Conservation (phyloP, 23 red algal species). For the Gracilaria vermiculophylla region DNA sequence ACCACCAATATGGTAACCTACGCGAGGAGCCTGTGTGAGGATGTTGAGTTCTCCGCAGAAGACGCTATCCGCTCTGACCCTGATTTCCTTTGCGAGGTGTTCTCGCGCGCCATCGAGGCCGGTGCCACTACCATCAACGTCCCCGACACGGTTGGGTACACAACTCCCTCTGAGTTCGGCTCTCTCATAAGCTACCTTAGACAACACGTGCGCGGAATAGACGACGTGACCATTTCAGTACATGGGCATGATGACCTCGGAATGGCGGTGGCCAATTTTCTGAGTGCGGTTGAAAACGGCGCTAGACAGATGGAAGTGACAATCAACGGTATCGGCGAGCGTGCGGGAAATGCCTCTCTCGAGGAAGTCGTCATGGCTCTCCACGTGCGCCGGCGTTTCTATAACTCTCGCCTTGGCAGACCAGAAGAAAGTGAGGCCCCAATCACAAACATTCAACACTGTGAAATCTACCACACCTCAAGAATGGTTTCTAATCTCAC, state of each 20-base stretch:
- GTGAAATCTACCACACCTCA: slow-evolving; percentile 89
- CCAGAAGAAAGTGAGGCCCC: slow-evolving; percentile 32
- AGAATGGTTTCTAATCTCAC: slow-evolving; percentile 96
- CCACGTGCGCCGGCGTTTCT: slow-evolving; percentile 87
- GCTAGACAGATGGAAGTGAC: slow-evolving; percentile 97
- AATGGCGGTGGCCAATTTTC: slow-evolving; percentile 98
- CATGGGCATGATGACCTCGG: slow-evolving; percentile 99
- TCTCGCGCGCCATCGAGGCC: slow-evolving; percentile 81
- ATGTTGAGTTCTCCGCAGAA: slow-evolving; percentile 99
- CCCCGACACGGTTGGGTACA: slow-evolving; percentile 96
- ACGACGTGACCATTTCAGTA: slow-evolving; percentile 89
- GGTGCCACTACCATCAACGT: slow-evolving; percentile 99
- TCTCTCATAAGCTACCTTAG: slow-evolving; percentile 76
- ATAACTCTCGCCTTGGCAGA: slow-evolving; percentile 65
- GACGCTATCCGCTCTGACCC: slow-evolving; percentile 97
- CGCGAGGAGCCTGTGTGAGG: slow-evolving; percentile 95
- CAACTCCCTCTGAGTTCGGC: slow-evolving; percentile 84
- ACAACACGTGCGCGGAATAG: slow-evolving; percentile 77
- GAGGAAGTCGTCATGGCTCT: slow-evolving; percentile 99
- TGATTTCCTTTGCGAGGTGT: slow-evolving; percentile 90
- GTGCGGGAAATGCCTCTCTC: slow-evolving; percentile 95
- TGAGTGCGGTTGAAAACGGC: slow-evolving; percentile 85
- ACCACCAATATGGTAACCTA: slow-evolving; percentile 82
- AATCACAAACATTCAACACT: slow-evolving; percentile 86
- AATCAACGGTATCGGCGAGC: slow-evolving; percentile 98